A percentile compares a stretch with the other conserved stretches of the same genome.
phyloP scores from a whole-genome alignment of 345 rosid genomes.

The Eutrema yunnanense region DNA sequence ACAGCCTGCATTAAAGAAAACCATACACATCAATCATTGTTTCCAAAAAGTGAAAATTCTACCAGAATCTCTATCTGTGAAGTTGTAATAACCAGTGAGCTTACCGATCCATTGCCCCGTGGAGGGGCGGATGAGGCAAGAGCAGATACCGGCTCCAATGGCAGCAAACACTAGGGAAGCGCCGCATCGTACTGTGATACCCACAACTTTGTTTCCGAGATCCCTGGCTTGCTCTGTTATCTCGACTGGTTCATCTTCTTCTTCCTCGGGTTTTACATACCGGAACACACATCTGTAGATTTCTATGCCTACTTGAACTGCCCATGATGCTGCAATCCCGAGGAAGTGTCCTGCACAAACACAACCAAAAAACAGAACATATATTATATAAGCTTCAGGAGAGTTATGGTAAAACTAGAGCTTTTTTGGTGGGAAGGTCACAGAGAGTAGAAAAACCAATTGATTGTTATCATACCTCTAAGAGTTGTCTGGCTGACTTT shows the following conservation, averaged over 20 bases:
- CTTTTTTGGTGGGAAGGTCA: background rate
- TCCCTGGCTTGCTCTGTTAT: conserved; percentile 44
- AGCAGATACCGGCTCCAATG: conserved; percentile 87
- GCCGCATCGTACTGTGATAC: conserved; percentile 62
- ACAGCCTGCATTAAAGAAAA: conserved; percentile 51
- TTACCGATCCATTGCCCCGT: conserved; percentile 95
- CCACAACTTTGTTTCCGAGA: conserved; percentile 70
- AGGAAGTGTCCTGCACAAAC: conserved; percentile 65
- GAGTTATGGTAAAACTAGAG: background rate
- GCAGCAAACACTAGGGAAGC: conserved; percentile 85
- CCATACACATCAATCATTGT: background rate
- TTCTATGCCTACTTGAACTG: conserved; percentile 85
- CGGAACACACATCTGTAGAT: conserved; percentile 46
- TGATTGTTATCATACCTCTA: conserved; percentile 47
- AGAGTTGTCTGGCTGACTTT: conserved; percentile 82
- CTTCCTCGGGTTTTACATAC: conserved; percentile 11
- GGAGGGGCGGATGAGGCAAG: conserved; percentile 67
- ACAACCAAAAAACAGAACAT: background rate
- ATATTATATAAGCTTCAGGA: background rate
- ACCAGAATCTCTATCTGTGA: background rate
- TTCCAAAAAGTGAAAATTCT: background rate
- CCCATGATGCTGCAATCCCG: conserved; percentile 82
- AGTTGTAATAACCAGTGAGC: background rate
- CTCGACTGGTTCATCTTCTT: conserved; percentile 33
- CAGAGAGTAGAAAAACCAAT: background rate